These are phyloP conservation scores for Debaryomyces udenii DNA, from an alignment of 1,139 yeast genomes.

Conservation along the genomic window DNA sequence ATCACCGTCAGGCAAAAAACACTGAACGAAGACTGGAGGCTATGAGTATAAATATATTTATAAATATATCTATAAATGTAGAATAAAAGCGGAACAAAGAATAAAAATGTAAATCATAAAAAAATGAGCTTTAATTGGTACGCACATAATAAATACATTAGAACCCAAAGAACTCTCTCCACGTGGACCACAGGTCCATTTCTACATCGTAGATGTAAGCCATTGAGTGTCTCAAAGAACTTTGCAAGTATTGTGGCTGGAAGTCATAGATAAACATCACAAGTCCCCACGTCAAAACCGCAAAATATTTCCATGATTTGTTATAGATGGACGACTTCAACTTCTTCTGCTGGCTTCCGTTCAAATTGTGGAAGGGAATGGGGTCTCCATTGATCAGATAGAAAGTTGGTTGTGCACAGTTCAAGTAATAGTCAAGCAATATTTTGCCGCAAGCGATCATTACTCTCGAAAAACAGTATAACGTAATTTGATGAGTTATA, in stretches of 20 bases:
- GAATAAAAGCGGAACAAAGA: neutral
- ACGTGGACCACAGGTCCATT: slow-evolving; percentile 43
- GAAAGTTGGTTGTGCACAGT: slow-evolving; percentile 41
- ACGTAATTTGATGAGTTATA: slow-evolving; percentile 61
- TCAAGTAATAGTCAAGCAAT: slow-evolving; percentile 40
- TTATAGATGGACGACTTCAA: slow-evolving; percentile 39
- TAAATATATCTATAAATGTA: slow-evolving; percentile 2
- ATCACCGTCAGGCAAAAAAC: too few relatives aligned
- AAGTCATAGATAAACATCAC: slow-evolving; percentile 72
- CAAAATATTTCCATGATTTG: slow-evolving; percentile 63
- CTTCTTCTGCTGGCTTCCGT: slow-evolving; percentile 35
- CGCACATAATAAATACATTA: slow-evolving; percentile 13
- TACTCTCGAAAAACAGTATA: slow-evolving; percentile 64
- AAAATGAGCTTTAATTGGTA: neutral
- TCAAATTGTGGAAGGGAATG: slow-evolving; percentile 34
- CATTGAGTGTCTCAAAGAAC: slow-evolving; percentile 71
- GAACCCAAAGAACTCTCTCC: slow-evolving; percentile 47
- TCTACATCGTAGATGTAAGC: slow-evolving; percentile 67
- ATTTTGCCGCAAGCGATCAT: slow-evolving; percentile 56
- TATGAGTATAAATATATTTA: too few relatives aligned
- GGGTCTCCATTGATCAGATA: slow-evolving; percentile 23
- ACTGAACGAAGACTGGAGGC: too few relatives aligned
- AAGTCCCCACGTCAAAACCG: slow-evolving; percentile 74
- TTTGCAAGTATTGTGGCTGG: slow-evolving; percentile 66
- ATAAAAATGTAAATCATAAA: slow-evolving; percentile 5